phyloP scores from a whole-genome alignment of 2,329 filamentous ascomycete species.

The Thelonectria rubi region DNA sequence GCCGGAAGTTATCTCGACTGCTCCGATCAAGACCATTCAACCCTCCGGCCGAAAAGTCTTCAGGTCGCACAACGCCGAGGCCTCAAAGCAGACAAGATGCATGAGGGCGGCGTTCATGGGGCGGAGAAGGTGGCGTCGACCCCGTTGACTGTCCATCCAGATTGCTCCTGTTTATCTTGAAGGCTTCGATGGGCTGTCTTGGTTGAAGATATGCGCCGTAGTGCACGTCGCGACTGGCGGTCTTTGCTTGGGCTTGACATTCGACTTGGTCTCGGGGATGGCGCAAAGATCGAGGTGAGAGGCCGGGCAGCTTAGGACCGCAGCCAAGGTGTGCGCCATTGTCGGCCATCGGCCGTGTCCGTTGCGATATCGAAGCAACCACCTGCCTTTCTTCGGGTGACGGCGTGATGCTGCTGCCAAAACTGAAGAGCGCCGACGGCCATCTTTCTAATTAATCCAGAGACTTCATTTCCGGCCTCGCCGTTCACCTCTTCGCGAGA shows the following conservation, averaged over 20 bases:
- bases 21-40: not conserved
- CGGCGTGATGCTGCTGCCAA: conserved; percentile 20
- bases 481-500: conserved; percentile 4
- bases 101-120: conserved; percentile 2
- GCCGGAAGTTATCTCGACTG: not conserved
- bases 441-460: conserved; percentile 1
- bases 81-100: conserved; percentile 1
- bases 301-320: conserved; percentile 17
- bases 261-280: conserved; percentile 24
- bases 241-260: conserved; percentile 22
- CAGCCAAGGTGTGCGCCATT: conserved; percentile 3
- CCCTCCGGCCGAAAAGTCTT: conserved; percentile 8
- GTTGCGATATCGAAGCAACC: conserved; percentile 11
- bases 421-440: conserved; percentile 20
- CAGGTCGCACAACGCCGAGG: not conserved
- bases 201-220: conserved; percentile 22
- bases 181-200: conserved; percentile 16
- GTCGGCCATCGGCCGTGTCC: conserved; percentile 37
- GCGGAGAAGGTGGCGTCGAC: conserved; percentile 13
- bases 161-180: conserved; percentile 33
- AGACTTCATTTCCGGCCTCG: conserved; percentile 6
- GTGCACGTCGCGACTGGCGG: conserved; percentile 20
- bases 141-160: conserved; percentile 29
- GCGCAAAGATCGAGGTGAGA: conserved; percentile 14
- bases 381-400: conserved; percentile 13